These are phyloP conservation scores for Fomitopsis betulina DNA, from an alignment of 1,284 basidiomycete genomes.

Conservation along the genomic window DNA sequence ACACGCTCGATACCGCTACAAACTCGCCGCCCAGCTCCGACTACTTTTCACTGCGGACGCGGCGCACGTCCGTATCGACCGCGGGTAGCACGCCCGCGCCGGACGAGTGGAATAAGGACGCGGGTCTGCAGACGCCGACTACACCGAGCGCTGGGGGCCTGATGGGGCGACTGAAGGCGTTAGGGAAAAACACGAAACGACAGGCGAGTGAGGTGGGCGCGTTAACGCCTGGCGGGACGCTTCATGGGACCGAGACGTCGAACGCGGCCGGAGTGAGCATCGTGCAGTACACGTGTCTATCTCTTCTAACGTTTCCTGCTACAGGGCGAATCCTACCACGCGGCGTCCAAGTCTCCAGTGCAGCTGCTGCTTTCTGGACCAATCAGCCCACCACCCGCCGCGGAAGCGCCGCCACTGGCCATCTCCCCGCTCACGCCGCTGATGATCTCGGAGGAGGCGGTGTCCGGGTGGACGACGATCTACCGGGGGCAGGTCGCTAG, in stretches of 20 bases:
- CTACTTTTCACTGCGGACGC: slow-evolving; percentile 44
- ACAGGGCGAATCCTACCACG: slow-evolving; percentile 13
- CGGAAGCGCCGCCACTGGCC: slow-evolving; percentile 68
- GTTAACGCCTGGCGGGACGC: slow-evolving; percentile 19
- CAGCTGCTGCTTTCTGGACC: slow-evolving; percentile 66
- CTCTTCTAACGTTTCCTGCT: no score
- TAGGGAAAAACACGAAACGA: slow-evolving; percentile 59
- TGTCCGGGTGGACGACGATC: slow-evolving; percentile 74
- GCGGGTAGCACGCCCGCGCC: slow-evolving; percentile 28
- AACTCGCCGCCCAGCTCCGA: slow-evolving; percentile 31
- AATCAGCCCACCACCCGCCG: slow-evolving; percentile 65
- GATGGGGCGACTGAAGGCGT: slow-evolving; percentile 76
- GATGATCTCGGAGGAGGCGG: slow-evolving; percentile 80
- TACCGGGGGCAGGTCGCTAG: slow-evolving; percentile 73
- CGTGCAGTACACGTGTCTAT: no score
- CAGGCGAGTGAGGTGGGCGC: slow-evolving; percentile 34
- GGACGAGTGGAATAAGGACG: slow-evolving; percentile 48
- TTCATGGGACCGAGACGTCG: slow-evolving; percentile 18
- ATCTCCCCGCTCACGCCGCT: slow-evolving; percentile 67
- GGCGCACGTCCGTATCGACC: slow-evolving; percentile 39
- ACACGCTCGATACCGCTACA: slow-evolving; percentile 8
- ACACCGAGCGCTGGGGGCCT: slow-evolving; percentile 58
- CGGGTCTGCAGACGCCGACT: slow-evolving; percentile 39
- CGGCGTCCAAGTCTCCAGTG: slow-evolving; percentile 39
- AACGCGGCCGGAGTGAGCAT: slow-evolving; percentile 28